Conservation (phyloP, 2,329 filamentous ascomycete species). For the Cordyceps militaris region DNA sequence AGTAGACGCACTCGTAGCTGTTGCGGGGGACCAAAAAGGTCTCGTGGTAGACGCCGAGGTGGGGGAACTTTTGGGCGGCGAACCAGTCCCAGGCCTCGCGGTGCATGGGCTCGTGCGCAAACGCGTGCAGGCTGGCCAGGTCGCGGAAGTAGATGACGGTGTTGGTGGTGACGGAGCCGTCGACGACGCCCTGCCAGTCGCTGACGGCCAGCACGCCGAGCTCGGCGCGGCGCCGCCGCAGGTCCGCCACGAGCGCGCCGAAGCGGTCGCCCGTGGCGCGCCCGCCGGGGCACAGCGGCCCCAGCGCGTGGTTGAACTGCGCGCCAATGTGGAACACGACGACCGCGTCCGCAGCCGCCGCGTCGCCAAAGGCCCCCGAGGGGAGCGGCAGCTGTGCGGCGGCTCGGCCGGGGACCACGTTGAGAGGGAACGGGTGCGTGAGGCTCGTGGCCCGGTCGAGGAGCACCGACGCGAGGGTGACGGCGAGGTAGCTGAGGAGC, state of each 20-base stretch:
- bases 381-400: constrained; percentile 27
- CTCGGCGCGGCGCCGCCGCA: constrained; percentile 31
- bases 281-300: constrained; percentile 38
- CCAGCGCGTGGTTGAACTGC: constrained; percentile 42
- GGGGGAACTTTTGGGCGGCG: constrained; percentile 27
- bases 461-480: constrained; percentile 21
- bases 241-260: constrained; percentile 27
- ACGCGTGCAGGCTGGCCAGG: constrained; percentile 41
- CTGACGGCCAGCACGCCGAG: constrained; percentile 41
- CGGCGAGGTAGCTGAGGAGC: constrained; percentile 5
- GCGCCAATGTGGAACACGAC: constrained; percentile 40
- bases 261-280: constrained; percentile 34
- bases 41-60: constrained; percentile 50
- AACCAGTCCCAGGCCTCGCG: constrained; percentile 44
- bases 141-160: constrained; percentile 44
- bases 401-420: constrained; percentile 26
- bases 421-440: constrained; percentile 17
- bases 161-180: constrained; percentile 34
- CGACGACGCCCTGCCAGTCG: constrained; percentile 32
- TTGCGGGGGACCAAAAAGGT: constrained; percentile 38
- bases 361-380: constrained; percentile 20
- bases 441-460: constrained; percentile 25
- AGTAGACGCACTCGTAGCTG: constrained; percentile 45
- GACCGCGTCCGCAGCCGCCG: constrained; percentile 24
- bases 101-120: constrained; percentile 43